These are phyloP conservation scores for Centella asiatica DNA, from an alignment of 129 eudicot genomes.

Conservation along the genomic window DNA sequence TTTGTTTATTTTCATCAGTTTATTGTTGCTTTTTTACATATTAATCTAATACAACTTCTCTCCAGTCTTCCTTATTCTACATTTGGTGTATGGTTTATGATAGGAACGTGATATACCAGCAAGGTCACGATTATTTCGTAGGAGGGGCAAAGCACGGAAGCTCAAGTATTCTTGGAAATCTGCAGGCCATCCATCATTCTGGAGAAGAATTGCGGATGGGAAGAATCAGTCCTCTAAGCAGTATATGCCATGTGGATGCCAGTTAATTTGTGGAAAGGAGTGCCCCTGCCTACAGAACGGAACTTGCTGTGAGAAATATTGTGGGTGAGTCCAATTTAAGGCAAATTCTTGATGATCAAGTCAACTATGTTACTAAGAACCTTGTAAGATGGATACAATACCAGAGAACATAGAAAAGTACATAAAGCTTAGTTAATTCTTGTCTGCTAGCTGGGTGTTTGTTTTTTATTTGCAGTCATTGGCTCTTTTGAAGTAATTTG, in stretches of 20 bases:
- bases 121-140: constrained; percentile 73
- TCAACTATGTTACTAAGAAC: constrained; percentile 4
- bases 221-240: constrained; percentile 68
- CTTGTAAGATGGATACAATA: background rate
- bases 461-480: constrained; percentile 9
- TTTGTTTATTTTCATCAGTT: too few relatives aligned
- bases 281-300: constrained; percentile 80
- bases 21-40: too few relatives aligned
- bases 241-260: constrained; percentile 79
- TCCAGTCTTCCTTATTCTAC: too few relatives aligned
- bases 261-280: constrained; percentile 71
- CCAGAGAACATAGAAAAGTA: background rate
- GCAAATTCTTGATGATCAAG: background rate
- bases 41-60: too few relatives aligned
- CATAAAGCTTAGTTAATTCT: background rate
- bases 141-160: constrained; percentile 70
- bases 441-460: background rate
- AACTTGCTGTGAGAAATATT: constrained; percentile 94
- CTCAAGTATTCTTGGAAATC: constrained; percentile 85
- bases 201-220: constrained; percentile 85
- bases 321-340: constrained; percentile 59
- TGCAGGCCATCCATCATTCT: constrained; percentile 85
- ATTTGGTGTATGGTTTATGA: constrained; percentile 2
- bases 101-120: constrained; percentile 51
- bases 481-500: constrained; percentile 1